A percentile compares a stretch with the other conserved stretches of the same genome.
Conservation (phyloP, 225 moss, liverwort and hornwort genomes). For the Polytrichum formosum region DNA sequence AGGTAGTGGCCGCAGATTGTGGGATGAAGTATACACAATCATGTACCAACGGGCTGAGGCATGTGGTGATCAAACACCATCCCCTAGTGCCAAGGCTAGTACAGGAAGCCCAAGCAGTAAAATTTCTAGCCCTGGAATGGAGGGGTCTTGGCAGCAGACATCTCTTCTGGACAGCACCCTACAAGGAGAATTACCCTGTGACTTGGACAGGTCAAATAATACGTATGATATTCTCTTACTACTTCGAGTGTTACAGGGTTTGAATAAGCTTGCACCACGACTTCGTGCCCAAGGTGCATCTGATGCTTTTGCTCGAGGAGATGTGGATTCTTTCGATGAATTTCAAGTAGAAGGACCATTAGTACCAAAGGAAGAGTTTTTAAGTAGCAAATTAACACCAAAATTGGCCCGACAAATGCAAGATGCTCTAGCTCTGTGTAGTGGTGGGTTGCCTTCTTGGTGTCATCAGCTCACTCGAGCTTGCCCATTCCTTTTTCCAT, state of each 20-base stretch:
- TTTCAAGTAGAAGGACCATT: constrained; percentile 55
- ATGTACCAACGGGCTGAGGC: constrained; percentile 72
- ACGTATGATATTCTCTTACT: constrained; percentile 84
- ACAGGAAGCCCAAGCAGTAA: constrained; percentile 44
- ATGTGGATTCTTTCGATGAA: constrained; percentile 36
- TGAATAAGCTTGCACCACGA: constrained; percentile 82
- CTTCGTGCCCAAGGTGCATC: constrained; percentile 71
- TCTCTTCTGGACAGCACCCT: constrained; percentile 82
- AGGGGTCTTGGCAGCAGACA: constrained; percentile 85
- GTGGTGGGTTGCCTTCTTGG: constrained; percentile 96
- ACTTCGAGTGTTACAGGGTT: constrained; percentile 83
- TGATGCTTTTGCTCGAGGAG: constrained; percentile 67
- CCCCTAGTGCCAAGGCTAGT: constrained; percentile 37
- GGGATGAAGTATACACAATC: constrained; percentile 95
- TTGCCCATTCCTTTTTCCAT: constrained; percentile 95
- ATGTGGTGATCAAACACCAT: constrained; percentile 43
- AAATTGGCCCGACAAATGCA: constrained; percentile 99
- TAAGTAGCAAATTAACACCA: constrained; percentile 94
- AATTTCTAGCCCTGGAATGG: constrained; percentile 32
- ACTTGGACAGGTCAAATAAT: constrained; percentile 82
- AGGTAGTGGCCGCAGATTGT: constrained; percentile 79
- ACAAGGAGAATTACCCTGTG: constrained; percentile 87
- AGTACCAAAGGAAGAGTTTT: constrained; percentile 75
- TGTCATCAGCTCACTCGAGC: constrained; percentile 94
- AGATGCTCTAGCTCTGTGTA: constrained; percentile 94